These are phyloP conservation scores for Pleoardoris graminearum DNA, from an alignment of 2,329 filamentous ascomycete genomes.

Conservation along the genomic window DNA sequence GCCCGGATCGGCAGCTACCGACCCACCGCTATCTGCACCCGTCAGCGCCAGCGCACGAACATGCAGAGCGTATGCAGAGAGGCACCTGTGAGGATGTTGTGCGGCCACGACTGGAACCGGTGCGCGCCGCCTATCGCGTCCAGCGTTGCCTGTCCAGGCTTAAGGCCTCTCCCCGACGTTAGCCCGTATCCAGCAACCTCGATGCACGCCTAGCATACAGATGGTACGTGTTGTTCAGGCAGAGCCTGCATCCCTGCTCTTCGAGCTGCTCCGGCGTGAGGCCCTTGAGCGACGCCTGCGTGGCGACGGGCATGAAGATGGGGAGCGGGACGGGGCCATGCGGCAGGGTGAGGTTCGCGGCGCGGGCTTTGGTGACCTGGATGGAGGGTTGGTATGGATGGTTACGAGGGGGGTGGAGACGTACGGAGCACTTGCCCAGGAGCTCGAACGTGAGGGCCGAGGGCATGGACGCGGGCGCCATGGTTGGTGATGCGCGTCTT, in stretches of 20 bases:
- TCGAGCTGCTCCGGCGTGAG: constrained; percentile 90
- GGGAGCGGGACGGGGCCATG: constrained; percentile 90
- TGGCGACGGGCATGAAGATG: constrained; percentile 98
- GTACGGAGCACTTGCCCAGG: constrained; percentile 45
- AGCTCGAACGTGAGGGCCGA: constrained; percentile 46
- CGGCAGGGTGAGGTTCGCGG: constrained; percentile 82
- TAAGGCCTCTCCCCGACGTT: constrained; percentile 64
- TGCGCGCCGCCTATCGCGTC: constrained; percentile 90
- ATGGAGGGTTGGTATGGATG: constrained; percentile 8
- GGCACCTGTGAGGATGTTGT: constrained; percentile 82
- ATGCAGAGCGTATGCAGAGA: constrained; percentile 9
- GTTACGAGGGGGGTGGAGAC: not conserved
- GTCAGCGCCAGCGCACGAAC: constrained; percentile 26
- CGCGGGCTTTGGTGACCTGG: constrained; percentile 91
- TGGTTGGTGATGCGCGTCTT: constrained; percentile 12
- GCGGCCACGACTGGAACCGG: constrained; percentile 89
- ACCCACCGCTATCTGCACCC: constrained; percentile 52
- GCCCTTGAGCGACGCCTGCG: constrained; percentile 93
- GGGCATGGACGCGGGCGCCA: constrained; percentile 40
- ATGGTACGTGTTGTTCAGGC: constrained; percentile 98
- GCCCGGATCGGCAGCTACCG: constrained; percentile 29
- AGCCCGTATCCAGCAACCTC: constrained; percentile 13
- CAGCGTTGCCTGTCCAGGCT: constrained; percentile 87
- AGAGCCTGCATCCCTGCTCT: constrained; percentile 84
- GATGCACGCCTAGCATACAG: constrained; percentile 51